Conservation (phyloP, 2,329 filamentous ascomycete genomes). For the Trichoderma cornu-damae region DNA sequence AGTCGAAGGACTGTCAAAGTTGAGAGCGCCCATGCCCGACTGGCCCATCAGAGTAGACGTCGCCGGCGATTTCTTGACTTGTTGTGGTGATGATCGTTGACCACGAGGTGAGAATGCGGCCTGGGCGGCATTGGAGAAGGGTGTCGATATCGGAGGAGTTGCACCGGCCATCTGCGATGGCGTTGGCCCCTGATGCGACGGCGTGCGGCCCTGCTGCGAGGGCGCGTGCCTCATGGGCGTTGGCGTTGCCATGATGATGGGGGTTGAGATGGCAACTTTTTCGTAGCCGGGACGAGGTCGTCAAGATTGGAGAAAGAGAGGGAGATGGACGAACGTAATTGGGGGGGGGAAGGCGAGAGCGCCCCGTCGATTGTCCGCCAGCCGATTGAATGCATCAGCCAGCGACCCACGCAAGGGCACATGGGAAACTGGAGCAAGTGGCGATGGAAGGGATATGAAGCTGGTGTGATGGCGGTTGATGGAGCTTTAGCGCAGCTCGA, state of each 20-base stretch:
- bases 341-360: constrained; percentile 1
- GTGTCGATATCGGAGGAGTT: constrained; percentile 62
- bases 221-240: constrained; percentile 45
- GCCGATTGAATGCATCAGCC: constrained; percentile 10
- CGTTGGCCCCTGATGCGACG: constrained; percentile 33
- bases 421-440: not conserved
- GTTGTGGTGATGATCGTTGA: constrained; percentile 57
- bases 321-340: not conserved
- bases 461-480: not conserved
- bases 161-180: constrained; percentile 48
- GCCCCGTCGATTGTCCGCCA: not conserved
- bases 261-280: no score
- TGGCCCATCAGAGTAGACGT: constrained; percentile 45
- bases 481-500: constrained; percentile 2
- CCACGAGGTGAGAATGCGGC: constrained; percentile 56
- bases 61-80: constrained; percentile 59
- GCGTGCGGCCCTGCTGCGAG: constrained; percentile 41
- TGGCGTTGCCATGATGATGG: constrained; percentile 43
- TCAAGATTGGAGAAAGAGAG: not conserved
- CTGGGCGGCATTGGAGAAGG: constrained; percentile 55
- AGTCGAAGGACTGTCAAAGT: constrained; percentile 60
- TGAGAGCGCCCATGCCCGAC: constrained; percentile 43
- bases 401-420: not conserved
- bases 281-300: not conserved
- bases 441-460: not conserved